Percentiles rank a stretch among this genome's conserved stretches.
These are phyloP conservation scores for Dicorynia guianensis DNA, from an alignment of 306 rosid genomes.

Conservation along the genomic window DNA sequence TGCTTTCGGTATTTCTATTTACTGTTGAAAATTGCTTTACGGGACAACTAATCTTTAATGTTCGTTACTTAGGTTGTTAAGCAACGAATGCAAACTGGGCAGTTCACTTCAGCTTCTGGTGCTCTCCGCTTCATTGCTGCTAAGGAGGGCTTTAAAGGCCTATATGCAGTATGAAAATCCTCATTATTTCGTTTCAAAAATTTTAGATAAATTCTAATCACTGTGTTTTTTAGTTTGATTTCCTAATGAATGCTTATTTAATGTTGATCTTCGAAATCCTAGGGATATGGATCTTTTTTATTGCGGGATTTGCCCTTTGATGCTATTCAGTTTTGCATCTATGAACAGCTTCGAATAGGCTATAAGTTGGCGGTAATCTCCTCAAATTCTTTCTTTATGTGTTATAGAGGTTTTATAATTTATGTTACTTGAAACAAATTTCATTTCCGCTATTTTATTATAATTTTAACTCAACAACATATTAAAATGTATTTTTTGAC, in stretches of 20 bases:
- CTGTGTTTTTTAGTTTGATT: background rate
- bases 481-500: constrained; percentile 22
- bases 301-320: constrained; percentile 93
- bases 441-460: background rate
- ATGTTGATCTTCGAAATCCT: constrained; percentile 37
- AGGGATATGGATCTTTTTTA: constrained; percentile 94
- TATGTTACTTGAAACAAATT: constrained; percentile 14
- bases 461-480: background rate
- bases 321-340: constrained; percentile 94
- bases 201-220: constrained; percentile 25
- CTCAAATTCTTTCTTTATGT: constrained; percentile 27
- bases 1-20: constrained; percentile 24
- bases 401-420: constrained; percentile 22
- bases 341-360: constrained; percentile 93
- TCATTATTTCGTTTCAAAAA: constrained; percentile 21
- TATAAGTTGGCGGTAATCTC: constrained; percentile 77
- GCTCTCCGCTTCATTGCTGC: constrained; percentile 85
- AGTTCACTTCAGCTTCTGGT: constrained; percentile 78
- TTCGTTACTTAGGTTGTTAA: constrained; percentile 84
- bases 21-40: constrained; percentile 22
- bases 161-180: constrained; percentile 74
- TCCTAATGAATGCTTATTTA: constrained; percentile 16
- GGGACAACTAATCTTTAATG: constrained; percentile 33
- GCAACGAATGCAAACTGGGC: constrained; percentile 98
- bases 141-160: constrained; percentile 84